phyloP scores from a whole-genome alignment of 2,329 filamentous ascomycete genomes.

The Pyrenophora graminea region DNA sequence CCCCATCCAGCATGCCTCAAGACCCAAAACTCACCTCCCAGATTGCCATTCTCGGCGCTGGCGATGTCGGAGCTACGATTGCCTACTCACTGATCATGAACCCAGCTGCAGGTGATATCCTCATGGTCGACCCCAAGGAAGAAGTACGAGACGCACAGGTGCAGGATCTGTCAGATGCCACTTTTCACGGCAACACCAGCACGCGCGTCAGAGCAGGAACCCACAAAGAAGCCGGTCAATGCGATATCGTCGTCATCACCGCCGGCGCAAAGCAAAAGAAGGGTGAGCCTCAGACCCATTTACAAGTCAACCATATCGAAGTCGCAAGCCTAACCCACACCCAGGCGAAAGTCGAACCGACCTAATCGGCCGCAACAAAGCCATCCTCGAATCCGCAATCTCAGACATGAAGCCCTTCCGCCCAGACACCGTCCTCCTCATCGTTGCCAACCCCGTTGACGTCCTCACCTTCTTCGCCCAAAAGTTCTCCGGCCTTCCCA shows the following conservation, averaged over 20 bases:
- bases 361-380: constrained; percentile 26
- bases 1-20: constrained; percentile 10
- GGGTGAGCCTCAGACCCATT: constrained; percentile 3
- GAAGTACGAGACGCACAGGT: constrained; percentile 27
- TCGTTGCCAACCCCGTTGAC: constrained; percentile 32
- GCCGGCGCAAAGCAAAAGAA: constrained; percentile 29
- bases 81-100: constrained; percentile 33
- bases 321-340: background rate
- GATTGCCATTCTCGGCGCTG: constrained; percentile 30
- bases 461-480: constrained; percentile 27
- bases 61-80: constrained; percentile 30
- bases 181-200: constrained; percentile 26
- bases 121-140: constrained; percentile 28
- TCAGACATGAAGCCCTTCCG: constrained; percentile 27
- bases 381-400: constrained; percentile 26
- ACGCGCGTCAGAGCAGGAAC: constrained; percentile 24
- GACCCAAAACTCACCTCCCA: constrained; percentile 24
- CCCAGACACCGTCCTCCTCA: constrained; percentile 18
- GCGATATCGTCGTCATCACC: constrained; percentile 28
- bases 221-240: constrained; percentile 30
- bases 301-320: background rate
- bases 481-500: constrained; percentile 16
- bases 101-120: constrained; percentile 22
- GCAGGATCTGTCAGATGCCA: constrained; percentile 23
- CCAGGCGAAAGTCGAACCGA: constrained; percentile 27